A percentile compares a stretch with the other conserved stretches of the same genome.
phyloP scores from a whole-genome alignment of 306 rosid genomes.

The Betula pendula region DNA sequence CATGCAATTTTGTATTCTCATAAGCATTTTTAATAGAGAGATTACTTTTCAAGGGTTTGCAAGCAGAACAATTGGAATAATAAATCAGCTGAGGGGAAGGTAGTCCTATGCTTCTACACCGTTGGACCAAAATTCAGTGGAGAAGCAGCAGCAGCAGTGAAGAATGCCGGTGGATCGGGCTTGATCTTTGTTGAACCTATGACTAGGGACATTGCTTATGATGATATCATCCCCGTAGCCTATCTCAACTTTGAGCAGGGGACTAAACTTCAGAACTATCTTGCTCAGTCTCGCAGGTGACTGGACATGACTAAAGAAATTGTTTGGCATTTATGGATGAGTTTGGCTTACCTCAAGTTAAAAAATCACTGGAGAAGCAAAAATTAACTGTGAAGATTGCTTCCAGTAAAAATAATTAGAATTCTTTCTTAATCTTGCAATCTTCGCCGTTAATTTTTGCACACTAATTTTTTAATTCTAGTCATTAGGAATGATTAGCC shows the following conservation, averaged over 20 bases:
- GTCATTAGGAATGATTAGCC: too few relatives aligned
- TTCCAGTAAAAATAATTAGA: too few relatives aligned
- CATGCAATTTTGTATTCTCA: too few relatives aligned
- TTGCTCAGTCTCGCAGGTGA: slow-evolving; percentile 33
- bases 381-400: too few relatives aligned
- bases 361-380: too few relatives aligned
- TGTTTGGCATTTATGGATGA: neutral
- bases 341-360: too few relatives aligned
- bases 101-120: slow-evolving; percentile 47
- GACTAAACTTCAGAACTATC: slow-evolving; percentile 38
- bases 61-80: slow-evolving; percentile 6
- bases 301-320: neutral
- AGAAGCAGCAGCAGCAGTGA: slow-evolving; percentile 37
- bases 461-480: too few relatives aligned
- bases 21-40: too few relatives aligned
- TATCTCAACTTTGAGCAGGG: slow-evolving; percentile 37
- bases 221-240: slow-evolving; percentile 41
- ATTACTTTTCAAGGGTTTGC: slow-evolving; percentile 39
- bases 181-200: slow-evolving; percentile 44
- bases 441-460: too few relatives aligned
- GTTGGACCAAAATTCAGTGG: slow-evolving; percentile 26
- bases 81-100: slow-evolving; percentile 30
- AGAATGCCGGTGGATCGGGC: slow-evolving; percentile 36
- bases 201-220: slow-evolving; percentile 26
- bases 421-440: too few relatives aligned